phyloP scores from a whole-genome alignment of 2,329 filamentous ascomycete genomes.

The Fusarium burgessii region DNA sequence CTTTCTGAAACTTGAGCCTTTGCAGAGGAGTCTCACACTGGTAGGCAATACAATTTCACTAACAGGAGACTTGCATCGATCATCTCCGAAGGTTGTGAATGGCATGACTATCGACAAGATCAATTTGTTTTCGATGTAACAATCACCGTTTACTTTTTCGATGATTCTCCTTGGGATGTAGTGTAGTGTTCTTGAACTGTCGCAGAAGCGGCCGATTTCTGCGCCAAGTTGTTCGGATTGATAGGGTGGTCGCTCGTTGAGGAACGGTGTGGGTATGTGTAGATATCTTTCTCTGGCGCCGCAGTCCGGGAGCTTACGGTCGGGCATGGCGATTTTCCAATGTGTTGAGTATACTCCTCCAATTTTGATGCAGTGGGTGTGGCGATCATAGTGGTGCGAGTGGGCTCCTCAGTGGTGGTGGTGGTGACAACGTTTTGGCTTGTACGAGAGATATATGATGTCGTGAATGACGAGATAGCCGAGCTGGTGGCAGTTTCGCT shows the following conservation, averaged over 20 bases:
- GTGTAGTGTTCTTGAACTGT: neutral
- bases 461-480: neutral
- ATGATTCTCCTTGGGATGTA: neutral
- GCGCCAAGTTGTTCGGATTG: neutral
- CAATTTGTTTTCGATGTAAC: neutral
- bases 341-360: neutral
- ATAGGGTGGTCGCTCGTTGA: neutral
- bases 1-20: neutral
- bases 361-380: neutral
- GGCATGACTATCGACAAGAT: neutral
- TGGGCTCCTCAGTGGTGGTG: neutral
- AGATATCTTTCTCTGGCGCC: neutral
- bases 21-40: neutral
- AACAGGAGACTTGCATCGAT: neutral
- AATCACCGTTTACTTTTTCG: neutral
- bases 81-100: neutral
- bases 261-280: neutral
- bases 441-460: neutral
- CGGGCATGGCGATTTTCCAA: neutral
- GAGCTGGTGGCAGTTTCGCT: neutral
- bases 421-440: neutral
- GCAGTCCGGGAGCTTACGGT: neutral
- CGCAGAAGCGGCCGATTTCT: neutral
- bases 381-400: neutral
- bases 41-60: neutral